Evolutionary conservation across 2,329 filamentous ascomycete species (phyloP).

Genomic region (Exophiala oligosperma): DNA sequence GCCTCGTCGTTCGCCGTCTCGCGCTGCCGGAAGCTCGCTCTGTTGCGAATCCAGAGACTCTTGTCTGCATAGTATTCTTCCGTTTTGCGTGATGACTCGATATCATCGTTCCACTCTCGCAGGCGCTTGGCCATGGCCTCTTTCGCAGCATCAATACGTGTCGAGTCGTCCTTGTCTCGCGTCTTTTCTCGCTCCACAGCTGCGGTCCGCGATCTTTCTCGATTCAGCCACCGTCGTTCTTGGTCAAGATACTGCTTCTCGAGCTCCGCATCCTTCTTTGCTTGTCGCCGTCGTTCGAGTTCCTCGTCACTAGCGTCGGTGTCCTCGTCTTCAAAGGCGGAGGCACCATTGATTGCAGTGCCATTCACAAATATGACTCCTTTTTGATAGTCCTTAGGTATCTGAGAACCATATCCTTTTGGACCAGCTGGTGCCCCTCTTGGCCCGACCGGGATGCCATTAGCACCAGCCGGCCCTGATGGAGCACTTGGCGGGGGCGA

Average conservation of each 20-base stretch:
- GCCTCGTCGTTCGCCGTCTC: slow-evolving; percentile 78
- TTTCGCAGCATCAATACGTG: slow-evolving; percentile 62
- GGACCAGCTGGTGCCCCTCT: slow-evolving; percentile 73
- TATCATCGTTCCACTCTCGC: slow-evolving; percentile 83
- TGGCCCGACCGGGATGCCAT: slow-evolving; percentile 75
- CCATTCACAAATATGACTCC: slow-evolving; percentile 83
- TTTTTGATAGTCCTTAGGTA: slow-evolving; percentile 72
- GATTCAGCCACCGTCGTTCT: slow-evolving; percentile 86
- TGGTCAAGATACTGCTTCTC: slow-evolving; percentile 82
- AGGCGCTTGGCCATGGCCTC: slow-evolving; percentile 71
- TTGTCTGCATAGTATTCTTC: slow-evolving; percentile 87
- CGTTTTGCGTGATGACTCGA: slow-evolving; percentile 69
- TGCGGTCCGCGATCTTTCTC: slow-evolving; percentile 78
- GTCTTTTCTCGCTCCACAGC: slow-evolving; percentile 83
- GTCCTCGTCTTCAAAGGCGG: slow-evolving; percentile 73
- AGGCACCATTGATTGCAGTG: slow-evolving; percentile 62
- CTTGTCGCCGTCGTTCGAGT: slow-evolving; percentile 69
- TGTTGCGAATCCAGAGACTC: slow-evolving; percentile 79
- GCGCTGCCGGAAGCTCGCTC: slow-evolving; percentile 68
- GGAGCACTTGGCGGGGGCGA: slow-evolving; percentile 68
- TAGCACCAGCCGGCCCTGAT: slow-evolving; percentile 64
- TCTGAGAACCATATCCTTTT: slow-evolving; percentile 61
- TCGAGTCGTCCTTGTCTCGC: slow-evolving; percentile 73
- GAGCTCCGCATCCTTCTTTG: slow-evolving; percentile 71
- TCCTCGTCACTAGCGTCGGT: slow-evolving; percentile 86